phyloP scores from a whole-genome alignment of 1,284 basidiomycete genomes.

The Anthracocystis walkeri region DNA sequence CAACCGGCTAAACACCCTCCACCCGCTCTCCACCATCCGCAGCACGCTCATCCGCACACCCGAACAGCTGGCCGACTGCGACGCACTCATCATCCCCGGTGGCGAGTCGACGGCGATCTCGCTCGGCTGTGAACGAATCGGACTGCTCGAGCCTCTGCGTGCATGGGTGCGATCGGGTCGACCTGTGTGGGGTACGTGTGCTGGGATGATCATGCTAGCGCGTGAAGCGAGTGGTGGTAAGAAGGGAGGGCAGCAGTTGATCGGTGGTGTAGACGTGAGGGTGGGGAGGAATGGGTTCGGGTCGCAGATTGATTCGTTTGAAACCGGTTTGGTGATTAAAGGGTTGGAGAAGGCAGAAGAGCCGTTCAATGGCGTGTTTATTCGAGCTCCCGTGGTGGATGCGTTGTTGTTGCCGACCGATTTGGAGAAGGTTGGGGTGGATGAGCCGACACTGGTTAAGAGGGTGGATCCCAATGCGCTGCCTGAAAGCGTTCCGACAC shows the following conservation, averaged over 20 bases:
- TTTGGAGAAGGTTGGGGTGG: conserved; percentile 43
- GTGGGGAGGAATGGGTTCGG: conserved; percentile 86
- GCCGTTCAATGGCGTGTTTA: conserved; percentile 90
- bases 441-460: conserved; percentile 43
- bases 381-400: conserved; percentile 83
- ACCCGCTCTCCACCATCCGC: conserved; percentile 40
- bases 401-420: conserved; percentile 46
- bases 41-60: conserved; percentile 79
- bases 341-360: conserved; percentile 74
- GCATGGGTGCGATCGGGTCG: conserved; percentile 75
- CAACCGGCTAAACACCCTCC: conserved; percentile 70
- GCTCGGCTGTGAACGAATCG: conserved; percentile 81
- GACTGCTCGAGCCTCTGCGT: conserved; percentile 82
- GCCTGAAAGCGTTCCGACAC: conserved; percentile 12
- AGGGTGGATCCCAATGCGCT: conserved; percentile 21
- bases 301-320: conserved; percentile 82
- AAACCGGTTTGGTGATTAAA: conserved; percentile 79
- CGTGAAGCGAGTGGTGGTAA: conserved; percentile 76
- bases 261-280: conserved; percentile 83
- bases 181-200: conserved; percentile 95
- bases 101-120: conserved; percentile 93
- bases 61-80: conserved; percentile 80
- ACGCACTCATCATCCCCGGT: conserved; percentile 90
- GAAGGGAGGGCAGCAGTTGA: conserved; percentile 86
- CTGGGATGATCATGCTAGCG: conserved; percentile 89